These are phyloP conservation scores for Mitragyna speciosa DNA, from an alignment of 257 asterid species.

Conservation along the genomic window DNA sequence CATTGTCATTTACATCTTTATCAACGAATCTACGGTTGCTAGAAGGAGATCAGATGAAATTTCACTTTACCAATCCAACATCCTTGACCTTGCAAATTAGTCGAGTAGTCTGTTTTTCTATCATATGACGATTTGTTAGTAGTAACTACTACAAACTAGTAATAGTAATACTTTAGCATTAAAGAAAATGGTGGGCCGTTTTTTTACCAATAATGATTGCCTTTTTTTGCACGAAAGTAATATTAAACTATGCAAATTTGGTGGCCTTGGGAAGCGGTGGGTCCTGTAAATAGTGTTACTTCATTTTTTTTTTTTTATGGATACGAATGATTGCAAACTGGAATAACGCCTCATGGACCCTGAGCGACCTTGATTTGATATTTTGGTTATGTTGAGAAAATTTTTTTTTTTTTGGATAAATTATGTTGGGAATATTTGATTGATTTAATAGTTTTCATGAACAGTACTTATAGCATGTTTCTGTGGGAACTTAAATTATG, in stretches of 20 bases:
- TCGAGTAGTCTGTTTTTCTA: neutral
- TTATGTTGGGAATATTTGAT: neutral
- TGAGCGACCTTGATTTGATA: neutral
- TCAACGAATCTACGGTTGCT: neutral
- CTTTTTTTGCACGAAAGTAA: neutral
- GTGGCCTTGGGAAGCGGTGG: neutral
- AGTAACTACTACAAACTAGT: too few species aligned
- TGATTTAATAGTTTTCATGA: neutral
- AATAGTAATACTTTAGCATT: neutral
- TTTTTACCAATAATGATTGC: slow-evolving; percentile 1
- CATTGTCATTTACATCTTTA: neutral
- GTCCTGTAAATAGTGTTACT: neutral
- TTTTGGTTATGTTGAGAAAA: neutral
- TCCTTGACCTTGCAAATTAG: neutral
- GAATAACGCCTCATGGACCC: neutral
- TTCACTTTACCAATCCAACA: neutral
- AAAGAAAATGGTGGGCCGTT: slow-evolving; percentile 5
- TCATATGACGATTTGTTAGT: neutral
- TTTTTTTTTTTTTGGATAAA: too few species aligned
- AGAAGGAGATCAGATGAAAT: neutral
- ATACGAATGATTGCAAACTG: neutral
- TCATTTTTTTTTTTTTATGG: neutral
- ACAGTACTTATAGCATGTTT: neutral
- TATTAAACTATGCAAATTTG: neutral
- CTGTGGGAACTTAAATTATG: slow-evolving; percentile 7